Percentiles rank a stretch among this genome's conserved stretches.
Conservation (phyloP, 768 basidiomycete species). For the Kwoniella heveanensis region DNA sequence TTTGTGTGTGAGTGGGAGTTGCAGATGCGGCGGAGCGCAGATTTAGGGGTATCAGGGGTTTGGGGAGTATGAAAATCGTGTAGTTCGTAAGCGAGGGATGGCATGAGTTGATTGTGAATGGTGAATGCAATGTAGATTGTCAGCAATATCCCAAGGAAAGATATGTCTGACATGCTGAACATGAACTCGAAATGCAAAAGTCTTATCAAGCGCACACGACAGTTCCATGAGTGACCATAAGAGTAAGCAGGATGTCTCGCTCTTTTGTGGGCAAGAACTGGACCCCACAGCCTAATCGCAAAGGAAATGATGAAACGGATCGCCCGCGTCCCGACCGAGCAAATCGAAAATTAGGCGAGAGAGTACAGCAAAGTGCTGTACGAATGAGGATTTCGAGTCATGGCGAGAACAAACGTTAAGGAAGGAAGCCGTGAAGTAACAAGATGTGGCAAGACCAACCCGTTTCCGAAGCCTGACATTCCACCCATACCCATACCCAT, state of each 20-base stretch:
- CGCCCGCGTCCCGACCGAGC: not conserved
- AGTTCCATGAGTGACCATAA: not conserved
- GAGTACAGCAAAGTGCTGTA: too few species aligned
- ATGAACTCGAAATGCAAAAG: not conserved
- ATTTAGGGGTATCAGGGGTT: not conserved
- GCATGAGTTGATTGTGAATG: not conserved
- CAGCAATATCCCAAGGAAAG: not conserved
- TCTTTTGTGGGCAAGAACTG: not conserved
- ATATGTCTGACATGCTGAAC: not conserved
- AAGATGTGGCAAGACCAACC: slow-evolving; percentile 20
- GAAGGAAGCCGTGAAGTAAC: not conserved
- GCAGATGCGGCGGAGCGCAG: not conserved
- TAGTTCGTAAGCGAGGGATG: slow-evolving; percentile 2
- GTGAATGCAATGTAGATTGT: not conserved
- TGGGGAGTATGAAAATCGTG: not conserved
- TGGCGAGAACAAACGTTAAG: not conserved
- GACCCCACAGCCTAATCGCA: not conserved
- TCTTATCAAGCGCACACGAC: not conserved
- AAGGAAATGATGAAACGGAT: slow-evolving; percentile 12
- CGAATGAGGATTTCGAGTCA: not conserved
- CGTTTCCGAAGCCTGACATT: slow-evolving; percentile 15
- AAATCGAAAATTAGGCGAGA: slow-evolving; percentile 4
- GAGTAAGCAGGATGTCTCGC: not conserved
- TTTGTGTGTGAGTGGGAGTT: not conserved
- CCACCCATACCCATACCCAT: slow-evolving; percentile 18